These are phyloP conservation scores for Neurospora crassa DNA, from an alignment of 2,329 filamentous ascomycete species.

Conservation along the genomic window DNA sequence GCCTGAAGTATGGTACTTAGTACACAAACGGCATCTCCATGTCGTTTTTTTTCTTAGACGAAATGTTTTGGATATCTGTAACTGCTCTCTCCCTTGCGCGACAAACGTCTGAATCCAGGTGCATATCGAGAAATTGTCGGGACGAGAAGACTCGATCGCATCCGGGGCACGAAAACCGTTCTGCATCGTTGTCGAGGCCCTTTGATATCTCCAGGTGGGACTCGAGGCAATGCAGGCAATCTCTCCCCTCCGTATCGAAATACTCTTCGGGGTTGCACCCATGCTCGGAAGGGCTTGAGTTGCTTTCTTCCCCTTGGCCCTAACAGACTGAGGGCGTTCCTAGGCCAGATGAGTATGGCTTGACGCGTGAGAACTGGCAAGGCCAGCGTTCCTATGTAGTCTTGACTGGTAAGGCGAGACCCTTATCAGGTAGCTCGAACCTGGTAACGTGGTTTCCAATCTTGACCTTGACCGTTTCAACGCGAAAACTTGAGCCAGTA, in stretches of 20 bases:
- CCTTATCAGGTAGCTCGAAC: conserved; percentile 21
- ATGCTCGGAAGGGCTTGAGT: not conserved
- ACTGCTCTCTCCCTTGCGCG: not conserved
- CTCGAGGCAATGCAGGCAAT: not conserved
- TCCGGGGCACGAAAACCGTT: not conserved
- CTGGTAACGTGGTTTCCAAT: conserved; percentile 60
- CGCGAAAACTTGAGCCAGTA: conserved; percentile 27
- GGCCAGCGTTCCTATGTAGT: not conserved
- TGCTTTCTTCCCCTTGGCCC: not conserved
- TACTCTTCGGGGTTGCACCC: not conserved
- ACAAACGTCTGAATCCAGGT: not conserved
- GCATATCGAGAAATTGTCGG: not conserved
- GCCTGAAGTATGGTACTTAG: too few species aligned
- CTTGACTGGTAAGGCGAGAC: not conserved
- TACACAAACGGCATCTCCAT: not conserved
- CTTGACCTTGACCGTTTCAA: conserved; percentile 61
- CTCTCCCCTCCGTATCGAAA: not conserved
- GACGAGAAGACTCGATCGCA: not conserved
- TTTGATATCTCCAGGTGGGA: not conserved
- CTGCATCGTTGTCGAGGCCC: not conserved
- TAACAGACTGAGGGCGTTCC: not conserved
- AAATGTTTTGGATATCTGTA: not conserved
- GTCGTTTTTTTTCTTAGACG: not conserved
- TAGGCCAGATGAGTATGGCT: not conserved
- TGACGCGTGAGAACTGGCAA: not conserved